Base-by-base conservation (phyloP, 148 eudicot species). In the Dianthus caryophyllus region DNA sequence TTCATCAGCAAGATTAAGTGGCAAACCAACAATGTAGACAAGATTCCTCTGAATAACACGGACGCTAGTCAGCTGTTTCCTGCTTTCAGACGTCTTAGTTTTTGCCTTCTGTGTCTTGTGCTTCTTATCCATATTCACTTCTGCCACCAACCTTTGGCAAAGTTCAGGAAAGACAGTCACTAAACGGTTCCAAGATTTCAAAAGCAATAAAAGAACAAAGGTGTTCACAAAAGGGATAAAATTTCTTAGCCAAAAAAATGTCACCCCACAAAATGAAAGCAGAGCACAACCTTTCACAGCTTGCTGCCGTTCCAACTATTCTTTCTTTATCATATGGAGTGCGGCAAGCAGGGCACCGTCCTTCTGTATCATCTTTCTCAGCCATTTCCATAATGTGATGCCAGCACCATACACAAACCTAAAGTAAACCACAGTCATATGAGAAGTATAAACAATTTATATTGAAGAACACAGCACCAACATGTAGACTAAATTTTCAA, bases 341-440 rank as follows among this genome's bases (percentile, higher is more conserved):
- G 53, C 98, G 98, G 77, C 98, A 93, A 30, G 96, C 98, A 68
- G 98, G 98, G 63, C 98, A 93, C 54, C 98, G 82, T 44, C 96
- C 98, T 74, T 93, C 87, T 36, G 89, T 83, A 67, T 79, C 89
- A 75, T 85, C 98, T 82, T 87, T 93, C 75, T 87, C 98, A 65
- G 98, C 98, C 98, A 89, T 87, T 53, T 87, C 96, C 89, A 93
- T 87, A 41, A 93, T 81, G 77, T 93, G 96, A 85, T 93, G 96
- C 98, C 98, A 93, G 60, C 98, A 93, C 98, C 98, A 93, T 59
- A 93, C 91, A 84, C 98, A 93, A 51, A 93, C 84, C 98, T 93
- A 83, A 39, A 78, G 22, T 27, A 11, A 25, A 61, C 6, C 17
- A 6, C 21, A n/a, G 29, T 26, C 64, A 4, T 41, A 3, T 41